Conservation (phyloP, 2,329 filamentous ascomycete genomes). For the Fusarium sp. region DNA sequence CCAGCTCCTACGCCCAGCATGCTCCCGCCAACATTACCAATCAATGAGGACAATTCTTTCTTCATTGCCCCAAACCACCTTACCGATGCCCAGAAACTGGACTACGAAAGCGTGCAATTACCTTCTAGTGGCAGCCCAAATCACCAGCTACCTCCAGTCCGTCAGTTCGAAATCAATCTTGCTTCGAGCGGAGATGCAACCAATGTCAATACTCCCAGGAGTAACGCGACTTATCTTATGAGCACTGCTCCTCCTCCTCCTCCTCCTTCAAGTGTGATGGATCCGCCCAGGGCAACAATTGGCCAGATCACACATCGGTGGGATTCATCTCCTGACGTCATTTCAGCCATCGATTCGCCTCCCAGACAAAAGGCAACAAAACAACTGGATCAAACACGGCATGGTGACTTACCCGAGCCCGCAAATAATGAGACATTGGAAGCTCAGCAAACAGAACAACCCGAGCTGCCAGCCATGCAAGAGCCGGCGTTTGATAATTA, state of each 20-base stretch:
- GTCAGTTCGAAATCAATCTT: constrained; percentile 37
- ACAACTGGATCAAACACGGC: constrained; percentile 15
- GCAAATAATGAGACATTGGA: constrained; percentile 12
- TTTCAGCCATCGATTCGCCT: constrained; percentile 35
- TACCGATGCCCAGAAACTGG: constrained; percentile 55
- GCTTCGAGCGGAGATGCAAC: constrained; percentile 53
- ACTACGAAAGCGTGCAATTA: constrained; percentile 51
- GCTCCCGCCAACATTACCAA: constrained; percentile 48
- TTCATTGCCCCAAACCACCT: constrained; percentile 53
- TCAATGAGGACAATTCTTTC: constrained; percentile 50
- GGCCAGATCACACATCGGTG: constrained; percentile 13
- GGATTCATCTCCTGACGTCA: constrained; percentile 47
- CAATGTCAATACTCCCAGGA: constrained; percentile 55
- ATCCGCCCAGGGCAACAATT: constrained; percentile 3
- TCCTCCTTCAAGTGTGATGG: constrained; percentile 29
- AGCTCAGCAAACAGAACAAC: constrained; percentile 1
- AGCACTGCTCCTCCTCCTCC: constrained; percentile 42
- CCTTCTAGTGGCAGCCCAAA: constrained; percentile 35
- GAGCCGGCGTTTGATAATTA: constrained; percentile 7
- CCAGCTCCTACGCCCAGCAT: constrained; percentile 42
- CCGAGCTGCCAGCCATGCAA: constrained; percentile 11
- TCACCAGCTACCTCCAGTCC: constrained; percentile 34
- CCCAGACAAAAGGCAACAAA: constrained; percentile 18
- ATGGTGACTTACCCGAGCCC: constrained; percentile 1
- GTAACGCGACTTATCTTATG: constrained; percentile 37